Evolutionary conservation across 1,284 basidiomycete genomes (phyloP), one percentile per base, ranked within the genome.

Genomic region (Amylostereum chailletii): DNA sequence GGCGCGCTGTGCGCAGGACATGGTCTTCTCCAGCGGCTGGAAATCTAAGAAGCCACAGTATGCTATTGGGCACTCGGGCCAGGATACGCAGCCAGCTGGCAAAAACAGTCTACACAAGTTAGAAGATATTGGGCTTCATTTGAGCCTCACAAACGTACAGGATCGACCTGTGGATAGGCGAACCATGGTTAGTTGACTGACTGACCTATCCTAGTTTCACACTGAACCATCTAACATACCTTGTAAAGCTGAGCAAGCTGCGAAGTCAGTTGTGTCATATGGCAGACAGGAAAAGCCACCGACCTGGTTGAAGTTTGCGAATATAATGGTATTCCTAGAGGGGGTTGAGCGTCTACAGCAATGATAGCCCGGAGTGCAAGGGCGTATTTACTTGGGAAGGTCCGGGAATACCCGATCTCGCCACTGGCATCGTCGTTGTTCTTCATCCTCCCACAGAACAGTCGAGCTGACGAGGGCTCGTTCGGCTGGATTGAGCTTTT

Each of bases 291-390:
- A 43, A 36, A 34, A 33, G 19, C 37, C 31, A 52, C 62, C 44
- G 45, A 77, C 72, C 69, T 82, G 79, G 57, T 81, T 82, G 60
- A 81, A 82, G 57, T 81, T 79, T 47, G 79, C 77, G 57, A 83
- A 81, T 54, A 83, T 76, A 50, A 83, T 57, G 19, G 71, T 61
- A 59, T 74, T 65, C 51, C 73, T 75, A 46, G 5, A 34, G 6
- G 37, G 4, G 4, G 29, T 6, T 40, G 6, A 40, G 11, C 4
- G 30, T 30, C n/a, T 6, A 7, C 42, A 19, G 30, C 26, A 9
- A 34, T 45, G 11, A 38, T 45, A 29, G 9, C 46, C 9, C 29
- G 39, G 8, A 39, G 34, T 47, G 42, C 34, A 41, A 44, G 19
- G 5, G 34, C 33, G 29, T 30, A 49, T 71, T 45, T 51, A 73